Percentiles rank a stretch among this genome's conserved stretches.
These are phyloP conservation scores for Brassica incana DNA, from an alignment of 345 rosid species.

Conservation along the genomic window DNA sequence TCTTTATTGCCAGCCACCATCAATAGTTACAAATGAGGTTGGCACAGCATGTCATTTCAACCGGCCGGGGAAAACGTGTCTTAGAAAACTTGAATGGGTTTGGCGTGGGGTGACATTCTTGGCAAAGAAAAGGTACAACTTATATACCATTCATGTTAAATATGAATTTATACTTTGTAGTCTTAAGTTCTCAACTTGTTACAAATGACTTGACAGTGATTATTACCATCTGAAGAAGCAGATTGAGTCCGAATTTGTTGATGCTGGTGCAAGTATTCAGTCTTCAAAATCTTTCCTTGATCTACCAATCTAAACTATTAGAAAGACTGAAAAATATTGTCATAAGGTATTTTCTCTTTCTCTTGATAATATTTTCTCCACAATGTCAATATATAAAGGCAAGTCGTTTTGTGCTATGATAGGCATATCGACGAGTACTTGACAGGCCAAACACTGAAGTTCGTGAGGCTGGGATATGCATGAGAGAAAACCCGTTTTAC, in stretches of 20 bases:
- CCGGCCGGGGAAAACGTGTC: conserved; percentile 91
- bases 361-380: conserved; percentile 16
- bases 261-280: conserved; percentile 57
- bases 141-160: background rate
- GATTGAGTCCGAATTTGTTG: conserved; percentile 87
- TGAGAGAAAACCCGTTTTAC: conserved; percentile 95
- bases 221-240: conserved; percentile 93
- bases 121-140: conserved; percentile 81
- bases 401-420: too few relatives aligned
- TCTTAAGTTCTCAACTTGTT: conserved; percentile 17
- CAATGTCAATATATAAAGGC: too few relatives aligned
- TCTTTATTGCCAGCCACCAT: conserved; percentile 74
- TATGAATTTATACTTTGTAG: conserved; percentile 29
- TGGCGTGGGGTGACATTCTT: conserved; percentile 94
- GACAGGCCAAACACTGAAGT: conserved; percentile 91
- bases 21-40: conserved; percentile 82
- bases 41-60: conserved; percentile 98
- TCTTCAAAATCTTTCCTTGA: conserved; percentile 78
- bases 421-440: conserved; percentile 67
- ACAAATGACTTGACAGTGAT: conserved; percentile 59
- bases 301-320: conserved; percentile 64
- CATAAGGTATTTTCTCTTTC: conserved; percentile 64
- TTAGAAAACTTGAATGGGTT: conserved; percentile 96
- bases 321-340: conserved; percentile 82
- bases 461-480: conserved; percentile 98